Evolutionary conservation across 805 yeast genomes (phyloP), one percentile per base, ranked within the genome.

Genomic region (Candida broadrunensis): DNA sequence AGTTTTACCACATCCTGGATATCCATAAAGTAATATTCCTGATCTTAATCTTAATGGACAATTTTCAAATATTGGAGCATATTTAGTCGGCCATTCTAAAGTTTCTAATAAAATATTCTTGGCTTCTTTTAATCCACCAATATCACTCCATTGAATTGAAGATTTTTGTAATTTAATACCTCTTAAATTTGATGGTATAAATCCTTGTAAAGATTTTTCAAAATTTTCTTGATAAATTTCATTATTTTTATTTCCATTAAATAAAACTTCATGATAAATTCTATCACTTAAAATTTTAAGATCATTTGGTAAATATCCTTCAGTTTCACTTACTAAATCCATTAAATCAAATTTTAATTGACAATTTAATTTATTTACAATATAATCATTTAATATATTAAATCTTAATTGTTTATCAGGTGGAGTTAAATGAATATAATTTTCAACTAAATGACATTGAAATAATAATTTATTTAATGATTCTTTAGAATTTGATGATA

Each of bases 1-100:
- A 0, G 98, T 91, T 61, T 91, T 91, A 35, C 99, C 99, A 64
- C 99, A 91, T 2, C 99, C 99, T 0, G 99, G 98, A 57, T 88
- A 91, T 0, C 99, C 99, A 61, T 91, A 91, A 12, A 91, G 73
- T 37, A 91, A 66, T 18, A 91, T 79, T 37, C 99, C 99, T 0
- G 97, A 88, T 52, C 98, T 74, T 38, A 91, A 70, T 41, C 98
- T 67, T 38, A 91, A 67, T 0, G 98, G 96, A 54, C 96, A 88
- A 46, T 80, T 80, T 14, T 83, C 82, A 63, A 93, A 91, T n/a
- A 91, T 88, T 5, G 97, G 97, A 0, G 96, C 95, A 56, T 91
- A 91, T 53, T 83, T 88, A 1, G 96, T 88, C 2, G 99, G 99
- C 97, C 97, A 91, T 55, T 93, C 98, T 25, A 91, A 65, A 0